Evolutionary conservation across 1,139 yeast genomes (phyloP).

Genomic region (Sporopachydermia cereana): DNA sequence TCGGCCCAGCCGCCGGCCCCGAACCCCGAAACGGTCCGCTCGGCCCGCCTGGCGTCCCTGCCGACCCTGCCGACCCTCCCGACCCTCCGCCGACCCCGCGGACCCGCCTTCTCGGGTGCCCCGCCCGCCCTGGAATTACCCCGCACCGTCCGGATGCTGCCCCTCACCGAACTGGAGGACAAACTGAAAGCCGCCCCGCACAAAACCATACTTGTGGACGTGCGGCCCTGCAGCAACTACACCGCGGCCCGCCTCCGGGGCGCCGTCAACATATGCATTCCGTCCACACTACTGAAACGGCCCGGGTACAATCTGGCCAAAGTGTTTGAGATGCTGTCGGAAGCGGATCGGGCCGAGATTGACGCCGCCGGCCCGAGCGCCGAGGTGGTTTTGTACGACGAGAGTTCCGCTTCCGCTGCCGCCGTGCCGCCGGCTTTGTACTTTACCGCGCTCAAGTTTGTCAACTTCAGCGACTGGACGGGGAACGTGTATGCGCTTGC

Average conservation of each 20-base stretch:
- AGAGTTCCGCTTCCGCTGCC: conserved; percentile 24
- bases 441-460: conserved; percentile 40
- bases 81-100: not conserved
- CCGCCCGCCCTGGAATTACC: not conserved
- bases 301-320: conserved; percentile 45
- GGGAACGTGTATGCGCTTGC: conserved; percentile 26
- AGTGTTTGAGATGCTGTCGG: conserved; percentile 43
- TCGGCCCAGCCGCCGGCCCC: too few species aligned
- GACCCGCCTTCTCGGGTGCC: not conserved
- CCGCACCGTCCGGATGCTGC: not conserved
- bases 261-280: conserved; percentile 61
- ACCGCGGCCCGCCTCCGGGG: conserved; percentile 37
- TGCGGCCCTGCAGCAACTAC: conserved; percentile 59
- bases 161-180: conserved; percentile 4
- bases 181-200: conserved; percentile 16
- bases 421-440: conserved; percentile 28
- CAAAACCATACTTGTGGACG: conserved; percentile 58
- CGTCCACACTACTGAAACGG: conserved; percentile 66
- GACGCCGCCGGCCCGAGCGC: conserved; percentile 17
- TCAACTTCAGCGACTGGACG: conserved; percentile 26
- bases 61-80: not conserved
- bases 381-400: conserved; percentile 42
- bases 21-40: too few species aligned
- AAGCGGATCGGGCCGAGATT: conserved; percentile 24
- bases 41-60: too few species aligned